phyloP scores from a whole-genome alignment of 2,329 filamentous ascomycete genomes.

The Trichophyton mentagrophytes region DNA sequence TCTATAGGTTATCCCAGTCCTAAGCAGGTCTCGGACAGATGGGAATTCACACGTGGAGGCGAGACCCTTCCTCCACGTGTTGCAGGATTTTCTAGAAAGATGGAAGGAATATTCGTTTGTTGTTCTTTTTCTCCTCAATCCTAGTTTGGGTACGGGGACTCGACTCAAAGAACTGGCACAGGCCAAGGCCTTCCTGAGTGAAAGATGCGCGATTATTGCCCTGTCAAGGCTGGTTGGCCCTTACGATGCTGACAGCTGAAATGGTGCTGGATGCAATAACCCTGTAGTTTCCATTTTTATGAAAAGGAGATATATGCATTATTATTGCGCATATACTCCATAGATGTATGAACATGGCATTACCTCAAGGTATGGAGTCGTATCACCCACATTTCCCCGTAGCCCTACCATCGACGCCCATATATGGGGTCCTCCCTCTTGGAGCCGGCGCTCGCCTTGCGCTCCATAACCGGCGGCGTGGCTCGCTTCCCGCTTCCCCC shows the following conservation, averaged over 20 bases:
- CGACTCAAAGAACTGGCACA: background rate
- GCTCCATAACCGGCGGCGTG: conserved; percentile 14
- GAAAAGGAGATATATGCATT: background rate
- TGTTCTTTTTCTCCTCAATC: background rate
- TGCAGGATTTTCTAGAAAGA: background rate
- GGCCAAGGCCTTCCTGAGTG: background rate
- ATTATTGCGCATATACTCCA: background rate
- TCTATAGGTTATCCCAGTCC: background rate
- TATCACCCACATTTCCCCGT: background rate
- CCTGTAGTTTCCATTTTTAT: no score
- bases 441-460: conserved; percentile 4
- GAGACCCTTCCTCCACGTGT: background rate
- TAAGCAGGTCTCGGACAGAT: background rate
- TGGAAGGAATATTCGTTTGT: background rate
- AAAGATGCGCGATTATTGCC: no score
- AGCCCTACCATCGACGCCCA: conserved; percentile 18
- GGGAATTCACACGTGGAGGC: background rate
- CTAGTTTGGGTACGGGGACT: no score
- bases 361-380: no score
- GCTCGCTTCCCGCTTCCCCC: conserved; percentile 7
- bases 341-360: background rate
- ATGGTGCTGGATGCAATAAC: no score
- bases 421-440: conserved; percentile 19
- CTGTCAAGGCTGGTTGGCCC: no score
- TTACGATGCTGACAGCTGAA: no score